Evolutionary conservation across 2,329 filamentous ascomycete species (phyloP), one percentile per base, ranked within the genome.

Genomic region (Exophiala alcalophila): DNA sequence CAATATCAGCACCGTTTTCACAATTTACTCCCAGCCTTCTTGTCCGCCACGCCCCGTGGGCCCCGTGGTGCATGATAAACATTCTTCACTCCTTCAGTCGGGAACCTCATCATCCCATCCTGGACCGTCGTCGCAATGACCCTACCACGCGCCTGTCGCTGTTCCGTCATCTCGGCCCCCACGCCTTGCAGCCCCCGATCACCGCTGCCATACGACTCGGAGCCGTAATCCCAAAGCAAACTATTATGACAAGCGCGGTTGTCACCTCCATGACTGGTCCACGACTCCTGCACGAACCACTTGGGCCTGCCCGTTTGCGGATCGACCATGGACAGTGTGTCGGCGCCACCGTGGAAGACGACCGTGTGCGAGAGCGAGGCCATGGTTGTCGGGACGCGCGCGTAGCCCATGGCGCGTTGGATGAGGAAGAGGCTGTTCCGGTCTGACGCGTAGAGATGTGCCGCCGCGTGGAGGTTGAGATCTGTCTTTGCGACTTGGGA

Each of bases 381-480:
- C 64, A 75, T 71, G 15, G 64, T 63, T 0, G 57, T 61, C 46
- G 62, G 68, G 5, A 58, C 49, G 25, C 65, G 59, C 16, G 61
- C 63, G 16, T 69, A 59, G 0, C 67, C 67, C n/a, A 73, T 56
- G 11, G 74, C 69, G 15, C 73, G 73, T 2, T 72, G 65, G 2
- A 77, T 67, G 30, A 77, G 59, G 57, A 72, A 71, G 9, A 78
- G 59, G 12, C 71, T 72, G 43, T 79, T 79, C 16, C 71, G 68
- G 52, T 79, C 77, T 23, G 71, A 74, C 0, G 75, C 71, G 53
- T 77, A 80, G 29, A 78, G 62, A 57, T 80, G 77, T 3, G 74
- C 75, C 51, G 72, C 76, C 1, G 74, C 70, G 50, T 79, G 76
- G 12, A 80, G 58, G 50, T 80, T 80, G 21, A 73, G 67, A 35